These are phyloP conservation scores for Arachnomyces sp. DNA, from an alignment of 2,329 filamentous ascomycete genomes.

Conservation along the genomic window DNA sequence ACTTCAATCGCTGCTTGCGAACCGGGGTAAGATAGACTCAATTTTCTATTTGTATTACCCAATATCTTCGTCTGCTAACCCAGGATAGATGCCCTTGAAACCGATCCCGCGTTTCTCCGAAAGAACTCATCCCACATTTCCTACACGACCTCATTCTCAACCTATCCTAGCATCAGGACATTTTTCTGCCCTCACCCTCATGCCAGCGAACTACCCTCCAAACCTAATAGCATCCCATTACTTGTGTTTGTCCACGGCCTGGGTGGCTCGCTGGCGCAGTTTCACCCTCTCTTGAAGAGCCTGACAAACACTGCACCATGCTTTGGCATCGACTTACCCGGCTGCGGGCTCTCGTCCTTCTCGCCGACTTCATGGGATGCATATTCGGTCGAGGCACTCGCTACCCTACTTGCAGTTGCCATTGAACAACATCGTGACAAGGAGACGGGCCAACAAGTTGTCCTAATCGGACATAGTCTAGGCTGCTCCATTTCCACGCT, in stretches of 20 bases:
- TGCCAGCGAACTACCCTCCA: constrained; percentile 65
- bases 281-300: constrained; percentile 70
- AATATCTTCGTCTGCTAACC: no score
- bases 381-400: constrained; percentile 68
- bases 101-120: constrained; percentile 71
- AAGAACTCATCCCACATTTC: constrained; percentile 63
- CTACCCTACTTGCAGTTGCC: constrained; percentile 63
- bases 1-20: no score
- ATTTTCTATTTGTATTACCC: no score
- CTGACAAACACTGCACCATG: constrained; percentile 76
- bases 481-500: constrained; percentile 70
- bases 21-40: no score
- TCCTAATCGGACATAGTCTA: constrained; percentile 84
- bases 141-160: constrained; percentile 62
- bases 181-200: constrained; percentile 80
- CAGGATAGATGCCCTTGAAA: constrained; percentile 21
- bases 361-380: constrained; percentile 62
- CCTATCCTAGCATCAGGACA: constrained; percentile 68
- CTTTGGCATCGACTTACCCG: constrained; percentile 80
- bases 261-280: constrained; percentile 86
- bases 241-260: constrained; percentile 88
- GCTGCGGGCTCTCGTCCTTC: constrained; percentile 75
- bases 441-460: constrained; percentile 58
- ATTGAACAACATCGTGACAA: constrained; percentile 66
- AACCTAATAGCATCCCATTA: constrained; percentile 67